Conservation (phyloP, 1,284 basidiomycete genomes). For the Takashimella tepidaria region DNA sequence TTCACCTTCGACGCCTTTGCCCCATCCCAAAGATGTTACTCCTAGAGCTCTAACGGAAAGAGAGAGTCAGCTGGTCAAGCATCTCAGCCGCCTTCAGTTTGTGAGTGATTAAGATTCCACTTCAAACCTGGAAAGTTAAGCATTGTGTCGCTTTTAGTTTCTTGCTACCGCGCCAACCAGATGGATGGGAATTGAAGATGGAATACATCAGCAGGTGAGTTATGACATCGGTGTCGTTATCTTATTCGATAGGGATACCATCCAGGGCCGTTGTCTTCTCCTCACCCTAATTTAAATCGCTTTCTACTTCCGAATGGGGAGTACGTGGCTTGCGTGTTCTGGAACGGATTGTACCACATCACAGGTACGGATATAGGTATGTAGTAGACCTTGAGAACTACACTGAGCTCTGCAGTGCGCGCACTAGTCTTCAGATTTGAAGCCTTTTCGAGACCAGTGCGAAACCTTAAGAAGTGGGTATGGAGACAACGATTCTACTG, state of each 20-base stretch:
- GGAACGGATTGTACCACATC: constrained; percentile 84
- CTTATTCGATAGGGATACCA: constrained; percentile 26
- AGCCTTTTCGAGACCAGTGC: constrained; percentile 60
- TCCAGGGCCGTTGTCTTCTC: no score
- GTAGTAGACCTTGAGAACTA: no score
- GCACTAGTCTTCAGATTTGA: constrained; percentile 84
- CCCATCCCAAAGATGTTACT: constrained; percentile 16
- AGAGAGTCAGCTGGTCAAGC: constrained; percentile 32
- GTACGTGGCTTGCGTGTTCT: constrained; percentile 80
- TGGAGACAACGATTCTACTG: no score
- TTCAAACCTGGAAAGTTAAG: background rate
- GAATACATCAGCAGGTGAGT: constrained; percentile 12
- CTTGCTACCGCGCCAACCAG: constrained; percentile 63
- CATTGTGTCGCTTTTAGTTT: constrained; percentile 54
- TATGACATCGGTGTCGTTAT: no score
- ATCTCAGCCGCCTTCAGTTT: constrained; percentile 43
- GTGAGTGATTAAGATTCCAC: constrained; percentile 29
- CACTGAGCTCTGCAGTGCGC: constrained; percentile 56
- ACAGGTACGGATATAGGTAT: constrained; percentile 65
- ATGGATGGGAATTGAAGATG: constrained; percentile 40
- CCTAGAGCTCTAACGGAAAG: constrained; percentile 26
- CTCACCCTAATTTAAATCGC: constrained; percentile 71
- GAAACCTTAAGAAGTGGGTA: constrained; percentile 42
- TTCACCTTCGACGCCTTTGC: no score
- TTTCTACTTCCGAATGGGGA: constrained; percentile 79